Evolutionary conservation across 176 grass and related monocot species (phyloP), one percentile per base, ranked within the genome.

Genomic region (Rhynchospora tenuis): DNA sequence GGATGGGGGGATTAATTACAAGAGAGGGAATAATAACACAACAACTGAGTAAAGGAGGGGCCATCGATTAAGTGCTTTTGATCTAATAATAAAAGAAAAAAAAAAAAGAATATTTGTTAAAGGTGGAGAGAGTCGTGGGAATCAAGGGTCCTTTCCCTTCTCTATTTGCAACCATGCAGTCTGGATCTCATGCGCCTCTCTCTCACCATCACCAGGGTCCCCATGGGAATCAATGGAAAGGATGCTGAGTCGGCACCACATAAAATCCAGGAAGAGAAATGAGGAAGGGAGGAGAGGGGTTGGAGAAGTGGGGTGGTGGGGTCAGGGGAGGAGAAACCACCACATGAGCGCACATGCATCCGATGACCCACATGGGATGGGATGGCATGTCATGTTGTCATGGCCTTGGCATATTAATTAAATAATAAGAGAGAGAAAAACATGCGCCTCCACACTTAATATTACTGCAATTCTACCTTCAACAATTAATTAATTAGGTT

Each of bases 301-400:
- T 59, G 58, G 79, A 64, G 42, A 65, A 81, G 79, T 81, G 79
- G 79, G 59, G 33, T 26, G 33, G 57, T 81, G 79, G 79, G 79
- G 56, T 6, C 79, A 81, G 38, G 79, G 19, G 79, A 65, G 79
- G 33, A 56, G 31, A 81, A 81, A 81, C 79, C 79, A 81, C 79
- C 79, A 81, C 79, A 81, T 81, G 79, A 64, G 59, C 26, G 79
- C 79, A 81, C 79, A 81, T 81, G 79, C 58, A 43, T 64, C 33
- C 44, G 14, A 50, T 64, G 79, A 64, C 79, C 79, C 79, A 81
- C 79, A 81, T 62, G 79, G 15, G 47, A 78, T 47, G 27, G 38
- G 57, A 80, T 80, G 65, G 65, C 13, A 43, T 68, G 33, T 38
- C 33, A 38, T 4, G 3, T 4, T 38, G 33, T 38, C 33, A 38